These are phyloP conservation scores for Debaryomyces prosopidis DNA, from an alignment of 805 yeast species.

Conservation along the genomic window DNA sequence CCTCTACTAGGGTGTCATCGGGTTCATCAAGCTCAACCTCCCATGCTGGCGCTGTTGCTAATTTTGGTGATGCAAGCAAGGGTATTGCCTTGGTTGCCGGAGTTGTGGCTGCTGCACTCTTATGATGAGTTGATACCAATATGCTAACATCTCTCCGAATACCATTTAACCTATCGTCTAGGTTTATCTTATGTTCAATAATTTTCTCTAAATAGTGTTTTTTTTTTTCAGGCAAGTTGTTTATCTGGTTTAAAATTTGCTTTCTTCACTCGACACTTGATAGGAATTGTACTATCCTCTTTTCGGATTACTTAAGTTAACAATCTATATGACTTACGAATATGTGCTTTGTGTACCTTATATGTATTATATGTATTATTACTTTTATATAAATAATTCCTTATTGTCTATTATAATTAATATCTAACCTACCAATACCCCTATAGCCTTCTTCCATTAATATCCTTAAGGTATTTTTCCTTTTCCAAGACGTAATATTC, in stretches of 20 bases:
- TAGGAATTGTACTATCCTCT: neutral
- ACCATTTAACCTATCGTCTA: neutral
- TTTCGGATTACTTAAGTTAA: neutral
- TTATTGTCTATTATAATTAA: neutral
- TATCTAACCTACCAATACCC: neutral
- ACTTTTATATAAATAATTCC: too few relatives aligned
- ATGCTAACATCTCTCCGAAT: neutral
- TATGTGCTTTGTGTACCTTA: neutral
- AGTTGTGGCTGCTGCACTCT: constrained; percentile 26
- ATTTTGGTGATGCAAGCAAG: constrained; percentile 13
- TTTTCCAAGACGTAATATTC: constrained; percentile 44
- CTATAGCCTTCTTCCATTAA: constrained; percentile 33
- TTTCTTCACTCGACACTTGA: neutral
- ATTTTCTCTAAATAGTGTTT: too few relatives aligned
- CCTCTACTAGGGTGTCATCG: neutral
- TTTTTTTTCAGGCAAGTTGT: neutral
- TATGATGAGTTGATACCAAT: neutral
- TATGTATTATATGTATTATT: neutral
- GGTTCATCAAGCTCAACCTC: constrained; percentile 6
- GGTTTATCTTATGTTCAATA: neutral
- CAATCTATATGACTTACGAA: neutral
- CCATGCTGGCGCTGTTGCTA: constrained; percentile 9
- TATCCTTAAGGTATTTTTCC: constrained; percentile 38
- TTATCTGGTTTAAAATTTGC: neutral
- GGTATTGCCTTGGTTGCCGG: constrained; percentile 23